These are phyloP conservation scores for Mycoemilia scoparia DNA, from an alignment of 192 early-diverging fungal genomes.

Conservation along the genomic window DNA sequence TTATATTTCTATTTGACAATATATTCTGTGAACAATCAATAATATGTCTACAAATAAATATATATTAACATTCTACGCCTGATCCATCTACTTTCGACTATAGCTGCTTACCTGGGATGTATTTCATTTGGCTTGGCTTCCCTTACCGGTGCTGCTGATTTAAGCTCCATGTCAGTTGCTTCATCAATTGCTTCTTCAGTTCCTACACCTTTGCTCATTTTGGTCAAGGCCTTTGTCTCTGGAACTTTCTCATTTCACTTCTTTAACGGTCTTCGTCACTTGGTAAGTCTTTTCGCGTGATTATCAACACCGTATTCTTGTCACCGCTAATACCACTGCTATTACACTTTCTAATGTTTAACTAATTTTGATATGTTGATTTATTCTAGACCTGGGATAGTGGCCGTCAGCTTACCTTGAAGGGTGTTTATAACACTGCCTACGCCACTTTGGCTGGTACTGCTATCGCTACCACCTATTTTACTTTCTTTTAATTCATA, in stretches of 20 bases:
- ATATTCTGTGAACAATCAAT: too few species aligned
- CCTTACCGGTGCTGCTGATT: constrained; percentile 29
- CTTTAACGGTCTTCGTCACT: constrained; percentile 74
- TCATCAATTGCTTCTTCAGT: constrained; percentile 42
- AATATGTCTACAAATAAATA: background rate
- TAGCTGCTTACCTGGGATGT: constrained; percentile 47
- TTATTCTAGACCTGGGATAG: too few species aligned
- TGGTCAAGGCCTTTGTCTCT: constrained; percentile 51
- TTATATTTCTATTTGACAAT: too few species aligned
- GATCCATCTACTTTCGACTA: too few species aligned
- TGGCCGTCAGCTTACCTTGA: constrained; percentile 40
- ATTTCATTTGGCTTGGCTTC: constrained; percentile 50
- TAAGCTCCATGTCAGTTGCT: constrained; percentile 48
- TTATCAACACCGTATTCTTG: background rate
- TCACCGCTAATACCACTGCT: background rate
- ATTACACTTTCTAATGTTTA: background rate
- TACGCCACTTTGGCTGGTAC: constrained; percentile 53
- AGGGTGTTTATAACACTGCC: constrained; percentile 68
- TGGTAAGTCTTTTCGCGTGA: too few species aligned
- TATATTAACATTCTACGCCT: background rate
- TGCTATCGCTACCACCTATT: constrained; percentile 31
- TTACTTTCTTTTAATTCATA: constrained; percentile 34
- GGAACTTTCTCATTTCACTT: constrained; percentile 63
- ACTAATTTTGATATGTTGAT: constrained; percentile 19
- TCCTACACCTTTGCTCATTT: constrained; percentile 47